Percentiles rank a stretch among this genome's conserved stretches.
Conservation (phyloP, 108 stramenopile genomes). For the Skeletonema grethae region DNA sequence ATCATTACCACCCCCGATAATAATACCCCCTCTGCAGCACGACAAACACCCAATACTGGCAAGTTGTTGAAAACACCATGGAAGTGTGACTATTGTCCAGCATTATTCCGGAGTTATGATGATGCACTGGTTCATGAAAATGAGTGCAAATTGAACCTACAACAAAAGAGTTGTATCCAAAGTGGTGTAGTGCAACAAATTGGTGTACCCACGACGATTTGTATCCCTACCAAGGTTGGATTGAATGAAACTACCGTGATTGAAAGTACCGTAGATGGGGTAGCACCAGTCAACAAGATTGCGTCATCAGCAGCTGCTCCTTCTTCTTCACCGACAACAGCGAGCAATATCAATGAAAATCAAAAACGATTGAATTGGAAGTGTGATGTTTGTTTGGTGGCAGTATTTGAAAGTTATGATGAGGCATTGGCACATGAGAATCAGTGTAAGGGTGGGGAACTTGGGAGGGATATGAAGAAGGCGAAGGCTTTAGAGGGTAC, state of each 20-base stretch:
- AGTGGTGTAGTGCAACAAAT: neutral
- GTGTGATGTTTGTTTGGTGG: conserved; percentile 1
- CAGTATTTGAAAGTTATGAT: conserved; percentile 15
- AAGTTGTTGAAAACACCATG: neutral
- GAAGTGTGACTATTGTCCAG: conserved; percentile 15
- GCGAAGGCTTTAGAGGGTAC: neutral
- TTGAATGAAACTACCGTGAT: neutral
- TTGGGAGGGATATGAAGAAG: neutral
- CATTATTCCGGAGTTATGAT: conserved; percentile 4
- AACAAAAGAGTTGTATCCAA: no score
- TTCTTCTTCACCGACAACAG: neutral
- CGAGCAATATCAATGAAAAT: neutral
- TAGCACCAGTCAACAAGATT: no score
- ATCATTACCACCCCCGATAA: neutral
- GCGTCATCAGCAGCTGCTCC: no score
- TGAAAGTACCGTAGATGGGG: neutral
- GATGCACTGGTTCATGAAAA: conserved; percentile 1
- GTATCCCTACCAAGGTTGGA: neutral
- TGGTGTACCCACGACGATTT: neutral
- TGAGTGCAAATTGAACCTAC: neutral
- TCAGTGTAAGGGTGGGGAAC: neutral
- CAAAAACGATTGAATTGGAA: conserved; percentile 8
- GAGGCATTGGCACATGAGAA: conserved; percentile 29
- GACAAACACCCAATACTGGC: neutral
- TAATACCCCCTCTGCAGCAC: neutral